Evolutionary conservation across 257 asterid species (phyloP).

Genomic region (Thymus quinquecostatus): DNA sequence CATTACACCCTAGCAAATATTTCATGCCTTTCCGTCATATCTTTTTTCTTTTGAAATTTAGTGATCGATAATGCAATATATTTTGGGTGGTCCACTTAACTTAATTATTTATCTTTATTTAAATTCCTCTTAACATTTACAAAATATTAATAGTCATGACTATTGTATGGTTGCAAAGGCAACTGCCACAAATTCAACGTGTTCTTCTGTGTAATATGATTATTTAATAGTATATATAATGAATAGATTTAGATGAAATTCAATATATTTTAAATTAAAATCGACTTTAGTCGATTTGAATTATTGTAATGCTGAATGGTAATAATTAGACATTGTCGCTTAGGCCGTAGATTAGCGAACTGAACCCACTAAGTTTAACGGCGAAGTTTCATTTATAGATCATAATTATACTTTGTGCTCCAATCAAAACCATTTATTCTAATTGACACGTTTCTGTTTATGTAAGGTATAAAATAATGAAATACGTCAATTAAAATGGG

Average conservation of each 20-base stretch:
- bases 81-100: slow-evolving; percentile 40
- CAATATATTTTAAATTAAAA: background rate
- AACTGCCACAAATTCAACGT: background rate
- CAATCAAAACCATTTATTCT: slow-evolving; percentile 38
- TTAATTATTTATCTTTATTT: slow-evolving; percentile 3
- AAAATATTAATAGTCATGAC: background rate
- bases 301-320: background rate
- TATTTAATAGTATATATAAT: background rate
- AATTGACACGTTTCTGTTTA: background rate
- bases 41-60: slow-evolving; percentile 37
- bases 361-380: slow-evolving; percentile 6
- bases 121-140: background rate
- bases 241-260: background rate
- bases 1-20: slow-evolving; percentile 16
- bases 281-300: background rate
- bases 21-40: slow-evolving; percentile 42
- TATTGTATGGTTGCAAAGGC: background rate
- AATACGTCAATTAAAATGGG: no score
- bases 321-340: slow-evolving; percentile 1
- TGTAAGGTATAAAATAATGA: no score
- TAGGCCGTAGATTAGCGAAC: slow-evolving; percentile 4
- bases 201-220: no score
- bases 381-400: slow-evolving; percentile 24
- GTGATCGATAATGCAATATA: slow-evolving; percentile 25
- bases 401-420: slow-evolving; percentile 34